Percentiles rank a stretch among this genome's conserved stretches.
Evolutionary conservation across 2,329 filamentous ascomycete genomes (phyloP).

Genomic region (Malbranchea zuffiana): DNA sequence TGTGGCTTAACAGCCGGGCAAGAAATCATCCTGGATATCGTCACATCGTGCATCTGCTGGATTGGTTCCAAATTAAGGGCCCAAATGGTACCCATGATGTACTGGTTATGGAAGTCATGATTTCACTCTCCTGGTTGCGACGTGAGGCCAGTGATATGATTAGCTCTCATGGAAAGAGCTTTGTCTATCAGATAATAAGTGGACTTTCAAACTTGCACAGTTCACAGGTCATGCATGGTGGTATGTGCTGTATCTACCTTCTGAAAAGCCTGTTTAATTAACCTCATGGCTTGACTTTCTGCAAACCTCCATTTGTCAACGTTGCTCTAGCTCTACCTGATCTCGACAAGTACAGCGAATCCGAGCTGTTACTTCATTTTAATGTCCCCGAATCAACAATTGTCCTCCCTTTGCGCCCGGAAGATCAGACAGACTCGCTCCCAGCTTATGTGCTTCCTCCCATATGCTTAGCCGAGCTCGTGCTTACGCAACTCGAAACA

Average conservation of each 20-base stretch:
- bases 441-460: slow-evolving; percentile 6
- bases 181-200: slow-evolving; percentile 1
- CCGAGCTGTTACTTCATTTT: slow-evolving; percentile 5
- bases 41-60: slow-evolving; percentile 29
- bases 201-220: slow-evolving; percentile 1
- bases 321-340: slow-evolving; percentile 3
- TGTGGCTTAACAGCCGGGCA: not conserved
- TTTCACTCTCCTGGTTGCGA: not conserved
- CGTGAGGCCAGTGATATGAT: not conserved
- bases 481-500: slow-evolving; percentile 1
- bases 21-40: not conserved
- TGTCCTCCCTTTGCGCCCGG: slow-evolving; percentile 5
- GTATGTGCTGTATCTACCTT: not conserved
- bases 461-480: slow-evolving; percentile 4
- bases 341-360: slow-evolving; percentile 3
- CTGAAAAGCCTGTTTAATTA: not conserved
- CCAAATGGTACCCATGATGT: slow-evolving; percentile 39
- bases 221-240: not conserved
- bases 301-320: slow-evolving; percentile 7
- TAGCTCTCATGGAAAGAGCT: not conserved
- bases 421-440: slow-evolving; percentile 5
- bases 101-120: slow-evolving; percentile 16
- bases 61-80: slow-evolving; percentile 31
- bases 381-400: slow-evolving; percentile 5
- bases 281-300: not conserved